Evolutionary conservation across 208 protist species (phyloP).

Genomic region (Leishmania tropica): DNA sequence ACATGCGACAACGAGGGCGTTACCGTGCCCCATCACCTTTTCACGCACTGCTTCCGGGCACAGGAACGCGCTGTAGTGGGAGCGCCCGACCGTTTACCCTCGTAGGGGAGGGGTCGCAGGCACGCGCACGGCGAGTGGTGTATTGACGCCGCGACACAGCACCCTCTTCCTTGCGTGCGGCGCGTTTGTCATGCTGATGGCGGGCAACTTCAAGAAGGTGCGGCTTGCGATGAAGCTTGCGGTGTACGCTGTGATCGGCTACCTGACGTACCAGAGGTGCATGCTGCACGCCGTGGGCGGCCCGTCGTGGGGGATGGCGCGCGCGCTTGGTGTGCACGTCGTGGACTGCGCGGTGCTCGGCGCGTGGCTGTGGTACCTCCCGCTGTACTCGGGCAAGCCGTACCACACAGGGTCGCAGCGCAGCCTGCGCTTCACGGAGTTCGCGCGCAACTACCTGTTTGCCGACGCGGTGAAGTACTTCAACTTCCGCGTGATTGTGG

Average conservation of each 20-base stretch:
- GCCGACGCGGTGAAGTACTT: constrained; percentile 72
- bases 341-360: constrained; percentile 47
- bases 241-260: constrained; percentile 60
- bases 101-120: background rate
- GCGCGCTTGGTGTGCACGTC: constrained; percentile 13
- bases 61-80: background rate
- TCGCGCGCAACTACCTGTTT: constrained; percentile 65
- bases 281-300: constrained; percentile 18
- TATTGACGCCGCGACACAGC: background rate
- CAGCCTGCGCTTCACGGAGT: constrained; percentile 48
- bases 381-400: constrained; percentile 62
- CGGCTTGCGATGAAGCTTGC: constrained; percentile 42
- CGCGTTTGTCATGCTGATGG: constrained; percentile 19
- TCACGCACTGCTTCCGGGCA: background rate
- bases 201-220: constrained; percentile 41
- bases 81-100: background rate
- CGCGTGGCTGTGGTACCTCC: constrained; percentile 63
- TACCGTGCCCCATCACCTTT: background rate
- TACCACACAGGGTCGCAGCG: constrained; percentile 62
- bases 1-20: background rate
- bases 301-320: constrained; percentile 14
- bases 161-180: too few relatives aligned
- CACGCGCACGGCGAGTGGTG: background rate
- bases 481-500: constrained; percentile 60
- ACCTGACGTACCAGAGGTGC: constrained; percentile 54